Percentiles rank a stretch among this genome's conserved stretches.
These are phyloP conservation scores for Penicillium capsulatum DNA, from an alignment of 2,329 filamentous ascomycete species.

Conservation along the genomic window DNA sequence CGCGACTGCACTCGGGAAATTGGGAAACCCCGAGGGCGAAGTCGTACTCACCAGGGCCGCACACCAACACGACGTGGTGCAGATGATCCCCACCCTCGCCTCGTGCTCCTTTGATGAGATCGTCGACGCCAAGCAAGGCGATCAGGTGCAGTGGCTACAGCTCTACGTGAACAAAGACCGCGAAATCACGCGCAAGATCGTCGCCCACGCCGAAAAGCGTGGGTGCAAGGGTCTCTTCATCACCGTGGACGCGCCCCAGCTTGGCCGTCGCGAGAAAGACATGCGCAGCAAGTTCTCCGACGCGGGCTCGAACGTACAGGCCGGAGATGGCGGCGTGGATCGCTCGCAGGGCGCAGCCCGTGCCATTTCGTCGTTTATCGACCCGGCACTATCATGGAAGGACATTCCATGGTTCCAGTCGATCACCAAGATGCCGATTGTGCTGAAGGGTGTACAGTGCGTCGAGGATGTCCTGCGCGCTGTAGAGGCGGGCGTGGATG, in stretches of 20 bases:
- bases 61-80: constrained; percentile 80
- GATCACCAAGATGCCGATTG: constrained; percentile 90
- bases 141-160: constrained; percentile 93
- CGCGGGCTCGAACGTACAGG: constrained; percentile 75
- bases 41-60: constrained; percentile 83
- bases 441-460: constrained; percentile 93
- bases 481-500: constrained; percentile 75
- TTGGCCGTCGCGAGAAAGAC: constrained; percentile 93
- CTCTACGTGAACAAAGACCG: constrained; percentile 97
- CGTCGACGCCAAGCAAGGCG: constrained; percentile 71
- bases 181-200: constrained; percentile 80
- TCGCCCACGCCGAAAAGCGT: constrained; percentile 83
- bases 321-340: constrained; percentile 65
- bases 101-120: constrained; percentile 98
- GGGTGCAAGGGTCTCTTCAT: constrained; percentile 97
- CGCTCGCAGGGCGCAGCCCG: constrained; percentile 87
- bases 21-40: constrained; percentile 90
- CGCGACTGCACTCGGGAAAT: constrained; percentile 89
- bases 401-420: constrained; percentile 89
- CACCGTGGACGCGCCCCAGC: constrained; percentile 93
- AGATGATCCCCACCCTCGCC: constrained; percentile 97
- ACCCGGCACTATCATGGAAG: constrained; percentile 87
- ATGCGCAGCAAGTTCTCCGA: constrained; percentile 93
- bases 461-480: constrained; percentile 91
- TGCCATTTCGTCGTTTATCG: constrained; percentile 95